Evolutionary conservation across 192 early-diverging fungal species (phyloP).

Genomic region (Coemansia sp.): DNA sequence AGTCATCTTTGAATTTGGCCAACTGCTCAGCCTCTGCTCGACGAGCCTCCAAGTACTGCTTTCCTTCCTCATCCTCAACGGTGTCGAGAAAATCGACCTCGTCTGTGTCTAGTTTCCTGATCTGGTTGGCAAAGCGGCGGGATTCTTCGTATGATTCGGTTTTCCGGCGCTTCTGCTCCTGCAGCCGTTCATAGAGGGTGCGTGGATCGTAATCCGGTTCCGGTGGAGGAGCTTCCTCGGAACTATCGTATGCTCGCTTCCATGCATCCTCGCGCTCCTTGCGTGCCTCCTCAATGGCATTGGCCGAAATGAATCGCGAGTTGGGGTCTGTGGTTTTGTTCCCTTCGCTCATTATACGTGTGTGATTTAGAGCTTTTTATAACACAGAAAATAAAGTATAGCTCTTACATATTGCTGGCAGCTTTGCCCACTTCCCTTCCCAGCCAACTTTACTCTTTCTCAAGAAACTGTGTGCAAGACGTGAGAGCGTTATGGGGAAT

Average conservation of each 20-base stretch:
- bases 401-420: too few relatives aligned
- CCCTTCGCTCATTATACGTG: slow-evolving; percentile 14
- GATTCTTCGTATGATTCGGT: slow-evolving; percentile 63
- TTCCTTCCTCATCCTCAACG: slow-evolving; percentile 47
- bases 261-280: slow-evolving; percentile 39
- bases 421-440: too few relatives aligned
- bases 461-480: slow-evolving; percentile 9
- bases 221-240: background rate
- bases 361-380: too few relatives aligned
- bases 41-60: slow-evolving; percentile 8
- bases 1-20: slow-evolving; percentile 28
- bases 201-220: slow-evolving; percentile 63
- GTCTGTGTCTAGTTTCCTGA: slow-evolving; percentile 66
- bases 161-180: slow-evolving; percentile 67
- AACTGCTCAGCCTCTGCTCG: slow-evolving; percentile 20
- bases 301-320: slow-evolving; percentile 46
- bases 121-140: slow-evolving; percentile 51
- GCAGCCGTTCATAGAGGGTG: slow-evolving; percentile 72
- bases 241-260: slow-evolving; percentile 31
- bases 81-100: slow-evolving; percentile 69
- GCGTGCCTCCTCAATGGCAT: slow-evolving; percentile 36
- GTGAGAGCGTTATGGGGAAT: background rate
- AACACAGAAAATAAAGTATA: too few relatives aligned
- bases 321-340: slow-evolving; percentile 16
- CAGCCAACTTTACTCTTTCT: too few relatives aligned